These are phyloP conservation scores for Ogataea saltuana DNA, from an alignment of 805 yeast species.

Conservation along the genomic window DNA sequence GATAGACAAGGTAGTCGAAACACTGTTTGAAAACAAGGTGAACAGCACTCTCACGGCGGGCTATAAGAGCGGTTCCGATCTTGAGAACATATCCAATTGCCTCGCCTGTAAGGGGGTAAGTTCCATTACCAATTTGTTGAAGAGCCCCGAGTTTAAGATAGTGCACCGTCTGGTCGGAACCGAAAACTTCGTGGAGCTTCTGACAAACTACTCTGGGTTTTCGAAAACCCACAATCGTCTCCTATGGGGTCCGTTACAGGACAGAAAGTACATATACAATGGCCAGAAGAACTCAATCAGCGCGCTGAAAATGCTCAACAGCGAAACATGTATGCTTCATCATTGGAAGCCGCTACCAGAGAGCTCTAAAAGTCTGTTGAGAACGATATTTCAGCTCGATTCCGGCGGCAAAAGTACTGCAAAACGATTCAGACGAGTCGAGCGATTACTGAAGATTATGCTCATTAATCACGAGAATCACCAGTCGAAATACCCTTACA, in stretches of 20 bases:
- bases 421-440: constrained; percentile 27
- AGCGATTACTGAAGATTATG: constrained; percentile 24
- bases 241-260: constrained; percentile 29
- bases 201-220: constrained; percentile 39
- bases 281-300: constrained; percentile 9
- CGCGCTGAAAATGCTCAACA: constrained; percentile 31
- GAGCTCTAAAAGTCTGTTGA: constrained; percentile 11
- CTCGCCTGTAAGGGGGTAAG: constrained; percentile 39
- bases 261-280: background rate
- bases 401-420: constrained; percentile 20
- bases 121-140: constrained; percentile 42
- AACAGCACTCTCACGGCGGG: constrained; percentile 46
- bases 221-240: constrained; percentile 16
- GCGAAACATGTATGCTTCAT: constrained; percentile 18
- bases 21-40: constrained; percentile 32
- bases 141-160: constrained; percentile 45
- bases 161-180: constrained; percentile 44
- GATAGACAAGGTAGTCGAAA: constrained; percentile 43
- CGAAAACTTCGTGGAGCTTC: constrained; percentile 38
- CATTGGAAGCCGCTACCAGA: constrained; percentile 28
- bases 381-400: constrained; percentile 15
- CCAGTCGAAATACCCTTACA: constrained; percentile 36
- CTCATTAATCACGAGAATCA: constrained; percentile 36
- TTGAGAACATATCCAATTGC: constrained; percentile 27
- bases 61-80: constrained; percentile 37